phyloP scores from a whole-genome alignment of 441 rosid genomes.

The Gossypium davidsonii region DNA sequence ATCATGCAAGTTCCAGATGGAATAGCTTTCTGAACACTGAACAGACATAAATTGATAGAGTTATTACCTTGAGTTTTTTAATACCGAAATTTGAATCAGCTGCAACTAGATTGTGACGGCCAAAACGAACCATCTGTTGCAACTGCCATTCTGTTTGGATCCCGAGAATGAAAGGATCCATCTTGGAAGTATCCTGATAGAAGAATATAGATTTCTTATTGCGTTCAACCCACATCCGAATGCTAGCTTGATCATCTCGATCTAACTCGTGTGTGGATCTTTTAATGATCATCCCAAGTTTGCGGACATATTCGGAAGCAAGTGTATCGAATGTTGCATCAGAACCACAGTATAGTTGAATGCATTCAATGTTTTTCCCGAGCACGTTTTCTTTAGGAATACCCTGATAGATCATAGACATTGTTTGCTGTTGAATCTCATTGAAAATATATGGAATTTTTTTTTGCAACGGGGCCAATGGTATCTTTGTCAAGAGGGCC shows the following conservation, averaged over 20 bases:
- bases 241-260: conserved; percentile 86
- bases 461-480: conserved; percentile 89
- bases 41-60: neutral
- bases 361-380: conserved; percentile 89
- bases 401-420: conserved; percentile 96
- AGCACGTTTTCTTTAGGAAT: conserved; percentile 86
- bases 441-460: conserved; percentile 74
- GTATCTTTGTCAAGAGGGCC: conserved; percentile 95
- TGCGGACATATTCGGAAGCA: conserved; percentile 91
- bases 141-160: conserved; percentile 96
- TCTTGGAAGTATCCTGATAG: conserved; percentile 71
- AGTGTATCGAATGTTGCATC: conserved; percentile 60
- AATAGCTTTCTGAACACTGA: neutral
- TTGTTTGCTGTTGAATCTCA: conserved; percentile 81
- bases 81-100: conserved; percentile 88
- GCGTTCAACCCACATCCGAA: conserved; percentile 83
- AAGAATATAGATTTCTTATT: conserved; percentile 80
- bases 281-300: conserved; percentile 83
- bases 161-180: conserved; percentile 71
- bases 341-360: conserved; percentile 77
- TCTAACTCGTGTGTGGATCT: conserved; percentile 87
- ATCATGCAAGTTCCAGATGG: conserved; percentile 9
- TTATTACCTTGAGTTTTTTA: conserved; percentile 74
- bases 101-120: conserved; percentile 77
- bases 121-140: conserved; percentile 86